Evolutionary conservation across 2,329 filamentous ascomycete species (phyloP), one percentile per base, ranked within the genome.

Genomic region (Zymoseptoria passerinii): DNA sequence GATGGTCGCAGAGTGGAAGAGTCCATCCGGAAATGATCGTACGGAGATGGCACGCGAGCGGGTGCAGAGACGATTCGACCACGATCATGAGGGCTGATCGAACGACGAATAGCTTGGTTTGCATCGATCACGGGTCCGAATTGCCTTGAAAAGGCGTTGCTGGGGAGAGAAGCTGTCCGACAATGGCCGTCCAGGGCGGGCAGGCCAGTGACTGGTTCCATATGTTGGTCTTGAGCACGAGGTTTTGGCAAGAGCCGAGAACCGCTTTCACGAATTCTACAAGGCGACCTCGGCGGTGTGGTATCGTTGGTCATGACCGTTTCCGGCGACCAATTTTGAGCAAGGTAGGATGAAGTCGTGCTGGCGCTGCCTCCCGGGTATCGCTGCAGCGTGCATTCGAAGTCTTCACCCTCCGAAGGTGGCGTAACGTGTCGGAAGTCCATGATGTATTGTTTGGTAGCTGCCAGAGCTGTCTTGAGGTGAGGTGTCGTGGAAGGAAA

Each of bases 351-450:
- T 10, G 65, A 63, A 48, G 62, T 56, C 10, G 68, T 70, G 60
- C 69, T 67, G 10, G 66, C 68, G 58, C 68, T 72, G 59, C 68
- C 69, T 54, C 65, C 66, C 29, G 67, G 64, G 63, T 66, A 70
- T 54, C 63, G 66, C 53, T 65, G 54, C 50, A 63, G 61, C 28
- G 66, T 61, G 56, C 62, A 68, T 44, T 62, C 62, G 52, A 64
- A 63, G 27, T 62, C 53, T n/a, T 65, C 66, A 57, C 72, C 65
- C 50, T 71, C 65, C 44, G 70, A 68, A 40, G 76, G 76, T 28
- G 77, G 77, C 54, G 77, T 79, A 60, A 74, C 68, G 56, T 78
- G 75, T 66, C 76, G 74, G 65, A 70, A 72, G 64, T 72, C 77
- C 76, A 79, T 73, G 55, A 70, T 63, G 61, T 68, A 28, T 66